Conservation (phyloP, 306 rosid species). For the Arachis hypogaea region DNA sequence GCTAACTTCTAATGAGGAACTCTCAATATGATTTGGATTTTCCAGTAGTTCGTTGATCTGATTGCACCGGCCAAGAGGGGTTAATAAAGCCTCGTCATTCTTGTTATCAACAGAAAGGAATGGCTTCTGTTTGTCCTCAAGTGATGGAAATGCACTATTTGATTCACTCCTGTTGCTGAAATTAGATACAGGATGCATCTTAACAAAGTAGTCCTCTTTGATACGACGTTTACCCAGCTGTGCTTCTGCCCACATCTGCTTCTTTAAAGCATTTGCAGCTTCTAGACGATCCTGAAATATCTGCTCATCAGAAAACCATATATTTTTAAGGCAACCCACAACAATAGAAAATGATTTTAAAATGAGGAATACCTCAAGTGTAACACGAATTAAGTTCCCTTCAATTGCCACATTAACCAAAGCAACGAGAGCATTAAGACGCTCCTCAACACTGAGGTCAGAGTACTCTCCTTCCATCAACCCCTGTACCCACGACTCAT, state of each 20-base stretch:
- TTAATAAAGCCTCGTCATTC: conserved; percentile 41
- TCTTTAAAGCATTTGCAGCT: conserved; percentile 77
- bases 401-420: conserved; percentile 66
- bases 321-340: neutral
- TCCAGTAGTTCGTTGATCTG: conserved; percentile 40
- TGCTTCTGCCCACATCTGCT: conserved; percentile 77
- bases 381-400: conserved; percentile 69
- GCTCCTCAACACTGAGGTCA: conserved; percentile 81
- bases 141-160: conserved; percentile 39
- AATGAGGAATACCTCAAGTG: conserved; percentile 62
- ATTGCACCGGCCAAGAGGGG: conserved; percentile 43
- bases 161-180: conserved; percentile 49
- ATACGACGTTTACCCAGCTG: conserved; percentile 71
- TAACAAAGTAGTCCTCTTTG: conserved; percentile 58
- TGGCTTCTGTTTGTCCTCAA: conserved; percentile 50
- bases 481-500: conserved; percentile 81
- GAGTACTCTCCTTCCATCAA: conserved; percentile 78
- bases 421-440: conserved; percentile 69
- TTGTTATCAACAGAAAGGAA: conserved; percentile 33
- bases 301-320: conserved; percentile 25
- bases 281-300: conserved; percentile 79
- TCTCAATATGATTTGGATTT: conserved; percentile 38
- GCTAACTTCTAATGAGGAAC: conserved; percentile 51
- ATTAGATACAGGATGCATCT: conserved; percentile 41
- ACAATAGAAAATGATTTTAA: neutral